Percentiles rank a stretch among this genome's conserved stretches.
These are phyloP conservation scores for Alopecurus myosuroides DNA, from an alignment of 176 grass and related monocot species.

Conservation along the genomic window DNA sequence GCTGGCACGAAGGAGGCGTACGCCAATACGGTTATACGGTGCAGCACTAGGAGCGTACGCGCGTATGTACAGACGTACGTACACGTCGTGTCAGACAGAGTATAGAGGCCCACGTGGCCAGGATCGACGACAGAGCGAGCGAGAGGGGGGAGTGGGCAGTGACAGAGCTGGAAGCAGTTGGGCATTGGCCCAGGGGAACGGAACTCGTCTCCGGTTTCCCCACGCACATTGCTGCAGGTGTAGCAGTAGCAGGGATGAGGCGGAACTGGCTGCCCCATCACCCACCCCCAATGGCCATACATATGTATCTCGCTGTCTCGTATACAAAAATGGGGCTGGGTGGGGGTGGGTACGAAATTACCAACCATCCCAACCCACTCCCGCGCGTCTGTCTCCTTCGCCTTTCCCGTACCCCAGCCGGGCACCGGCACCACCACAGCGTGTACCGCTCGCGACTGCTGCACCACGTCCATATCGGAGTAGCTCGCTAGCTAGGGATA, in stretches of 20 bases:
- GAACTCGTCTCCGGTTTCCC: neutral
- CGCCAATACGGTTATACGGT: no score
- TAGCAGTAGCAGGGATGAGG: neutral
- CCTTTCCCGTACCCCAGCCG: neutral
- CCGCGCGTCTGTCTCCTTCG: neutral
- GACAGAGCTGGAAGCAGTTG: slow-evolving; percentile 10
- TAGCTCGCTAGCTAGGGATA: neutral
- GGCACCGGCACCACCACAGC: neutral
- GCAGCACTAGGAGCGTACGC: neutral
- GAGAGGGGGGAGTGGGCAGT: neutral
- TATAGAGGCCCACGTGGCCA: no score
- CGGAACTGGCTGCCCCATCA: neutral
- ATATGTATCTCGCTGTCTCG: neutral
- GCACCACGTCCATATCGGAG: neutral
- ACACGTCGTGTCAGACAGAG: neutral
- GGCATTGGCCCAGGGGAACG: neutral
- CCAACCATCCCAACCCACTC: slow-evolving; percentile 26
- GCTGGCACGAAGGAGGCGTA: no score
- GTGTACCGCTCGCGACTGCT: neutral
- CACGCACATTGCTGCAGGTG: neutral
- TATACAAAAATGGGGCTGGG: neutral
- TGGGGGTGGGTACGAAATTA: slow-evolving; percentile 17
- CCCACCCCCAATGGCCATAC: neutral
- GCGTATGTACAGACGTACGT: neutral
- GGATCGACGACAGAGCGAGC: neutral